Evolutionary conservation across 352 stramenopile species (phyloP).

Genomic region (Pseudoperonospora humuli): DNA sequence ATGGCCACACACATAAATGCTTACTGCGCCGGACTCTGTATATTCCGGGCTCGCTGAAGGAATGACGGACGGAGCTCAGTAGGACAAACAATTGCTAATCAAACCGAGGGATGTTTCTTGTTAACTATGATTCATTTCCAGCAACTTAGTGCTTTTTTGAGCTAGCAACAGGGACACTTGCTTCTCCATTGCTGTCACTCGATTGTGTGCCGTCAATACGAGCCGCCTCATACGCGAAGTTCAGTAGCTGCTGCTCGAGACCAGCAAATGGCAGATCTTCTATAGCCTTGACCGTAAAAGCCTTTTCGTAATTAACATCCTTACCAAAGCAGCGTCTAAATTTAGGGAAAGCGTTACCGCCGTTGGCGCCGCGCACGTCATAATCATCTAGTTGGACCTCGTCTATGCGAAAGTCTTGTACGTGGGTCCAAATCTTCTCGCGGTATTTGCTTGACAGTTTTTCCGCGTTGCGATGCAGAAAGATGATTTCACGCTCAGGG

Average conservation of each 20-base stretch:
- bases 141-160: no score
- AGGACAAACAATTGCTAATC: no score
- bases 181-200: slow-evolving; percentile 8
- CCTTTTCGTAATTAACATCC: slow-evolving; percentile 57
- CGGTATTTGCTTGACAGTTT: slow-evolving; percentile 51
- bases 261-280: slow-evolving; percentile 58
- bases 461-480: slow-evolving; percentile 62
- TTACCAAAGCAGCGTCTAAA: slow-evolving; percentile 68
- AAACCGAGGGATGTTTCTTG: no score
- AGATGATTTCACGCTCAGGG: slow-evolving; percentile 44
- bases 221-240: slow-evolving; percentile 41
- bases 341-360: slow-evolving; percentile 56
- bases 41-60: no score
- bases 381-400: slow-evolving; percentile 34
- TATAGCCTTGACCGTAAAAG: slow-evolving; percentile 61
- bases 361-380: slow-evolving; percentile 53
- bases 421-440: slow-evolving; percentile 45
- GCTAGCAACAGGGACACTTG: not conserved
- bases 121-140: no score
- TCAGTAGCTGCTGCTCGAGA: no score
- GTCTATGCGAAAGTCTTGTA: slow-evolving; percentile 42
- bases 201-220: slow-evolving; percentile 25
- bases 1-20: no score
- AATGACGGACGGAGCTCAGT: no score
- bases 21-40: no score